A percentile compares a stretch with the other conserved stretches of the same genome.
phyloP scores from a whole-genome alignment of 495 filamentous ascomycete genomes.

The Annulohypoxylon maeteangense region DNA sequence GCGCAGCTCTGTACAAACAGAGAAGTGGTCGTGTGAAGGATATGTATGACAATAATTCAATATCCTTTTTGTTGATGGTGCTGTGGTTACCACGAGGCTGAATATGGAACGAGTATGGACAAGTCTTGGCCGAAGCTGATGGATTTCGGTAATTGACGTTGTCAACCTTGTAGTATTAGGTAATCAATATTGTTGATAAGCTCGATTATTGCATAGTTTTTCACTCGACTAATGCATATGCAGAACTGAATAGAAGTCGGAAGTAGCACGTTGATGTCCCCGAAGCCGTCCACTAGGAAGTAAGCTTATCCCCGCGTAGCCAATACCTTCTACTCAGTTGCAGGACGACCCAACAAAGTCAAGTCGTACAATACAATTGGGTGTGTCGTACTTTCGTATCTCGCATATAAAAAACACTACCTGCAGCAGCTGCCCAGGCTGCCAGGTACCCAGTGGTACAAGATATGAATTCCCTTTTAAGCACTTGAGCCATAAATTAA shows the following conservation, averaged over 20 bases:
- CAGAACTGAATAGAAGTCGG: neutral
- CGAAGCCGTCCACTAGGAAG: slow-evolving; percentile 2
- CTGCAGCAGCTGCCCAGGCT: neutral
- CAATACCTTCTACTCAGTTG: slow-evolving; percentile 19
- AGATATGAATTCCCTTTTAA: neutral
- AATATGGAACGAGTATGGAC: neutral
- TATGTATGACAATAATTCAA: neutral
- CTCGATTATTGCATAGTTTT: slow-evolving; percentile 24
- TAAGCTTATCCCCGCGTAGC: slow-evolving; percentile 20
- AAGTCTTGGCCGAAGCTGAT: slow-evolving; percentile 18
- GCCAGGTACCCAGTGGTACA: neutral
- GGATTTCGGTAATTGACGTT: slow-evolving; percentile 5
- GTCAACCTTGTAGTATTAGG: slow-evolving; percentile 11
- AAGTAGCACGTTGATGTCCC: slow-evolving; percentile 7
- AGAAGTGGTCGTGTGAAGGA: neutral
- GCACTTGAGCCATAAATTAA: neutral
- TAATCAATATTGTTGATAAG: slow-evolving; percentile 9
- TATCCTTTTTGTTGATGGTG: neutral
- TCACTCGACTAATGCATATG: neutral
- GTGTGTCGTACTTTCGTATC: neutral
- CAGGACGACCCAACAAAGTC: neutral
- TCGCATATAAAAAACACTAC: neutral
- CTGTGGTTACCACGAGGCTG: slow-evolving; percentile 20
- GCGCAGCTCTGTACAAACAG: neutral
- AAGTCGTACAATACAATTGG: slow-evolving; percentile 2